Evolutionary conservation across 306 rosid genomes (phyloP), one percentile per base, ranked within the genome.

Genomic region (Psophocarpus tetragonolobus): DNA sequence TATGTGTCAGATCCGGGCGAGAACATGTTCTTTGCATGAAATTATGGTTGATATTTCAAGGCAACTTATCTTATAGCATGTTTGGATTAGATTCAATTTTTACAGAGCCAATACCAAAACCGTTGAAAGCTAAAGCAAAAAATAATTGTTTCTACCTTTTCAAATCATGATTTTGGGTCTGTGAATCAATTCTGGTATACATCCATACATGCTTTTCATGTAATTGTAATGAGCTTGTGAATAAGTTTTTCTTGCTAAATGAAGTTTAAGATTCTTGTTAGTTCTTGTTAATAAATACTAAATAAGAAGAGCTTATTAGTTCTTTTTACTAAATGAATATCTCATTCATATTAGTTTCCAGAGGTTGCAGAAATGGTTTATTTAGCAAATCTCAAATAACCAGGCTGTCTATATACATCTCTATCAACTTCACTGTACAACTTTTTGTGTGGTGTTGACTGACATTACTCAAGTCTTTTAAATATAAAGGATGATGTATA

Each of bases 341-440:
- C 38, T 54, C 38, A 13, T 38, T 54, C 36, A 7, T 60, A 18
- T 32, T 74, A 10, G 32, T 11, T 27, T 61, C 14, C 21, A 4
- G 67, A 24, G 68, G 27, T 23, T 38, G 56, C 3, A 3, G 21
- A 41, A 41, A 11, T 58, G 41, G 20, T 20, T 61, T 60, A 27
- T 74, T 27, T 42, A 74, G 44, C 47, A 44, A 42, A 73, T 61
- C 23, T 73, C 12, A 60, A 74, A 62, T 30, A 47, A 41, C 26
- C 38, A 63, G 48, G 50, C 38, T 23, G 23, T 33, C 7, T 18
- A 47, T 13, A 20, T 29, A 23, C 17, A 45, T 20, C 1, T 21
- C n/a, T n/a, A n/a, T n/a, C 73, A 33, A 73, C 51, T 47, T 18
- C 6, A 45, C 38, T 20, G 21, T 45, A 21, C 33, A 45, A 38